A percentile compares a stretch with the other conserved stretches of the same genome.
phyloP scores from a whole-genome alignment of 495 filamentous ascomycete genomes.

The Evernia prunastri region DNA sequence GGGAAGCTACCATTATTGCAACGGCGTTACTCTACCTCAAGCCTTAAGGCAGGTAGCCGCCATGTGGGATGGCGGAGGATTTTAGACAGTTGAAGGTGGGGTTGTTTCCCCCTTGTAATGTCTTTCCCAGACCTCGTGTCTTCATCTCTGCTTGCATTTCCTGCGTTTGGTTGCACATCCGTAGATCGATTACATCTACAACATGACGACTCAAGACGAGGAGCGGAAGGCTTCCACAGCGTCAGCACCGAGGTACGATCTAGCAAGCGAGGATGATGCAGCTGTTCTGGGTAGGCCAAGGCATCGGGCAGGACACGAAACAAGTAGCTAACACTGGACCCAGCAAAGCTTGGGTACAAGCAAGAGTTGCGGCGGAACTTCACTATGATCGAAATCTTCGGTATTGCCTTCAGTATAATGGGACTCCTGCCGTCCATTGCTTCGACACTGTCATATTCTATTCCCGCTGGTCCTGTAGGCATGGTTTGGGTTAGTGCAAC shows the following conservation, averaged over 20 bases:
- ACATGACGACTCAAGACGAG: background rate
- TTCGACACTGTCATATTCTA: conserved; percentile 55
- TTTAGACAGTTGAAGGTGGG: background rate
- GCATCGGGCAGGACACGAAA: background rate
- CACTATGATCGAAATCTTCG: conserved; percentile 60
- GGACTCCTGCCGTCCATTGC: conserved; percentile 65
- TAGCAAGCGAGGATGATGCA: conserved; percentile 34
- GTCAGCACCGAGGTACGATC: conserved; percentile 17
- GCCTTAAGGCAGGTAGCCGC: background rate
- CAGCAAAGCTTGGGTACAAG: conserved; percentile 59
- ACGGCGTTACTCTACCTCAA: too few species aligned
- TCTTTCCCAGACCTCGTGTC: background rate
- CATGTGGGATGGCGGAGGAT: conserved; percentile 2
- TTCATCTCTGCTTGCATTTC: background rate
- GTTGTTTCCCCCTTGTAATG: background rate
- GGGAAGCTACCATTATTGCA: background rate
- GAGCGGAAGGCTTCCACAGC: conserved; percentile 17
- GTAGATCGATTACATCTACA: background rate
- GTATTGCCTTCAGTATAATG: conserved; percentile 69
- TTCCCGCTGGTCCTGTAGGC: conserved; percentile 60
- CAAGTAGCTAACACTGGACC: background rate
- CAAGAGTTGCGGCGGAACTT: conserved; percentile 64
- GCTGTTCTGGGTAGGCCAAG: conserved; percentile 28
- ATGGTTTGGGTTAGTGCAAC: conserved; percentile 55
- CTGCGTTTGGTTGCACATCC: background rate